Evolutionary conservation across 768 basidiomycete species (phyloP), one percentile per base, ranked within the genome.

Genomic region (Suillus variegatus): DNA sequence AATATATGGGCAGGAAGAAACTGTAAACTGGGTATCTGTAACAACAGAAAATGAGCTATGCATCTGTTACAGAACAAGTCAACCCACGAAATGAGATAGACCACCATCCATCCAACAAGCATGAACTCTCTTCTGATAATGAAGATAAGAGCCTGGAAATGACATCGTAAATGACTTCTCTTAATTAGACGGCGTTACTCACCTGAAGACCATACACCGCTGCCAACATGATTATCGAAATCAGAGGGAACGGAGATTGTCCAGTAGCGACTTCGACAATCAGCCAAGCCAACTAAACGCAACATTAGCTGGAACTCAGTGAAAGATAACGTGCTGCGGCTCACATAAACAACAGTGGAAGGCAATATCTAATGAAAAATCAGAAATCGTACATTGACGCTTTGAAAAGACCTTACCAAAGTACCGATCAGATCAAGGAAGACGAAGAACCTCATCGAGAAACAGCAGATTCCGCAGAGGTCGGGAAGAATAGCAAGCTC

Each of bases 51-150:
- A 40, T 69, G 49, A 61, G 64, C 64, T 47, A 62, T 43, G 28
- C 2, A 65, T n/a, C 18, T 49, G 44, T 63, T 43, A 43, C 3
- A 22, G 41, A 9, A 5, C 58, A 49, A 58, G 38, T 4, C 18
- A 32, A 82, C 88, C 67, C 68, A 89, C 88, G 88, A 88, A 58
- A 88, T 32, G 64, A 90, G 78, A 72, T 89, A 90, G 35, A 90
- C 86, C 57, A 90, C 73, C 87, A 90, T 88, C 88, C 88, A 90
- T 5, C 88, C 88, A 46, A 90, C 74, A 38, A 90, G 78, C 88
- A 89, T 89, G 78, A 91, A 91, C 74, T 91, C 89, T 65, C 90
- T 84, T 75, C 86, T 90, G 72, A 91, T 69, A 60, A 91, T 81
- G 77, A 91, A 91, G 71, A 91, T 86, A 68, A 90, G 74, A 12